Evolutionary conservation across 257 asterid species (phyloP).

Genomic region (Solanum boliviense): DNA sequence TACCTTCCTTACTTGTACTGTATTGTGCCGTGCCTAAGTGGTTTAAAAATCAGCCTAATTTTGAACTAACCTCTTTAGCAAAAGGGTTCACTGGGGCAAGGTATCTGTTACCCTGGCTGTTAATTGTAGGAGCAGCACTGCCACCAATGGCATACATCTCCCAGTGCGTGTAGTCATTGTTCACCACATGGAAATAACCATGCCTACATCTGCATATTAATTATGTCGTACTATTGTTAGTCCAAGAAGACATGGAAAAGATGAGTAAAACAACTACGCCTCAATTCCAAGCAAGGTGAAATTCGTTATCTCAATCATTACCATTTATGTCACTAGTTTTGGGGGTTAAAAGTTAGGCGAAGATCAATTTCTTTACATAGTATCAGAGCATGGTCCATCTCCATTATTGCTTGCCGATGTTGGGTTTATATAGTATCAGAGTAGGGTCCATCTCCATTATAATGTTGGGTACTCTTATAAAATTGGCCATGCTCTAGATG

Average conservation of each 20-base stretch:
- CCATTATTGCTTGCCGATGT: not conserved
- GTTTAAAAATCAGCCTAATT: not conserved
- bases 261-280: not conserved
- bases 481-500: not conserved
- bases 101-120: constrained; percentile 92
- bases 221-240: not conserved
- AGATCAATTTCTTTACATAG: not conserved
- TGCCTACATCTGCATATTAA: constrained; percentile 64
- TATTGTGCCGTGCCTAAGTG: not conserved
- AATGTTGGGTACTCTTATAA: not conserved
- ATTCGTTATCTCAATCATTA: not conserved
- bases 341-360: not conserved
- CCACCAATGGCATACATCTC: constrained; percentile 97
- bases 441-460: not conserved
- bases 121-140: constrained; percentile 84
- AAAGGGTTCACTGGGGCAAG: constrained; percentile 71
- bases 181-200: constrained; percentile 87
- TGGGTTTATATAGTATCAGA: not conserved
- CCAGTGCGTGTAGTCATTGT: constrained; percentile 91
- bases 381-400: not conserved
- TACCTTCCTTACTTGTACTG: not conserved
- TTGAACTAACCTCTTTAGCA: constrained; percentile 63
- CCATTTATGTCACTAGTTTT: not conserved
- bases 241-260: not conserved
- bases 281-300: not conserved